Evolutionary conservation across 345 rosid species (phyloP).

Genomic region (Gossypium bickii): DNA sequence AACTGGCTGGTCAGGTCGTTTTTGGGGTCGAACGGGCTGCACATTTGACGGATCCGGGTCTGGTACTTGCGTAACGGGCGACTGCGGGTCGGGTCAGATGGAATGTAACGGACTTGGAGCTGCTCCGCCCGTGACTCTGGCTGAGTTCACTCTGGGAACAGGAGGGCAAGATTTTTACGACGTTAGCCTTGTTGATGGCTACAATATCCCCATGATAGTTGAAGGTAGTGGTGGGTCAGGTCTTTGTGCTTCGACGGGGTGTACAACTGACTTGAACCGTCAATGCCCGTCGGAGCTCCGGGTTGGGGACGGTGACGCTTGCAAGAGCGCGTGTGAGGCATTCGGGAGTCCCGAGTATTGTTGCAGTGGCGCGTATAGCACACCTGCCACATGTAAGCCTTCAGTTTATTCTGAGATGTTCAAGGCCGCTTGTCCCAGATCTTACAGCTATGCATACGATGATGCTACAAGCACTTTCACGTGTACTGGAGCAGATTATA

Average conservation of each 20-base stretch:
- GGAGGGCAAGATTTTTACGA: constrained; percentile 91
- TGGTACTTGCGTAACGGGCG: constrained; percentile 57
- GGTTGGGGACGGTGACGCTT: constrained; percentile 62
- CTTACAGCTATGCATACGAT: constrained; percentile 93
- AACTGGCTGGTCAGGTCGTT: constrained; percentile 77
- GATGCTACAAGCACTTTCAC: constrained; percentile 93
- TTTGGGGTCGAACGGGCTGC: constrained; percentile 77
- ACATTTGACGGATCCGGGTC: constrained; percentile 52
- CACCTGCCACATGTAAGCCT: constrained; percentile 79
- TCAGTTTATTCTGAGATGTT: constrained; percentile 87
- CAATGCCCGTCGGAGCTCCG: constrained; percentile 76
- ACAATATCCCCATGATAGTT: constrained; percentile 77
- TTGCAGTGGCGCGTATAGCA: constrained; percentile 88
- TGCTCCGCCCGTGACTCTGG: constrained; percentile 76
- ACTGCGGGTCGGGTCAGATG: constrained; percentile 67
- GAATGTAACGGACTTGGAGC: constrained; percentile 79
- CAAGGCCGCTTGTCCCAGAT: constrained; percentile 83
- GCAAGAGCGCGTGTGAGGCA: constrained; percentile 93
- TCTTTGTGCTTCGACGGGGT: constrained; percentile 68
- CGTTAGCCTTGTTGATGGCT: constrained; percentile 94
- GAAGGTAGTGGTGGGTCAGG: constrained; percentile 82
- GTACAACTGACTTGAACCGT: constrained; percentile 64
- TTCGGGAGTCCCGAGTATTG: constrained; percentile 91
- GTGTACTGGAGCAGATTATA: constrained; percentile 80
- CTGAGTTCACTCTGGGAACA: constrained; percentile 75